Conservation (phyloP, 805 yeast species). For the Torulaspora franciscae region DNA sequence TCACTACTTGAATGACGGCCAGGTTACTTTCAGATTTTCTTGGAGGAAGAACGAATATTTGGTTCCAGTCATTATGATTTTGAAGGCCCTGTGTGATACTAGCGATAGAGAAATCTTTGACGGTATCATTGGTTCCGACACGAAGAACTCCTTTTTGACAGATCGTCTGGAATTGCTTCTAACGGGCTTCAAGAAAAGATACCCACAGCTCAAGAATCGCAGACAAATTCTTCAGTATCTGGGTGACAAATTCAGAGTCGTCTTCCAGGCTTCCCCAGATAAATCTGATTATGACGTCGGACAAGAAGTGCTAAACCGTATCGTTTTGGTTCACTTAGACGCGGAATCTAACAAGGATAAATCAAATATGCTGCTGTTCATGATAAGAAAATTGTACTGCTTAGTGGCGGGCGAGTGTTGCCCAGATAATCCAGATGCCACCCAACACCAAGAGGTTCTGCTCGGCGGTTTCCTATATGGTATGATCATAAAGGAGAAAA, state of each 20-base stretch:
- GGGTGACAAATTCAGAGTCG: slow-evolving; percentile 94
- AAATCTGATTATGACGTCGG: slow-evolving; percentile 89
- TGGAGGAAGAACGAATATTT: slow-evolving; percentile 96
- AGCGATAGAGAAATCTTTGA: slow-evolving; percentile 94
- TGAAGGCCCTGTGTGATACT: slow-evolving; percentile 85
- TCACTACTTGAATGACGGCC: slow-evolving; percentile 93
- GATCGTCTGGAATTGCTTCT: slow-evolving; percentile 94
- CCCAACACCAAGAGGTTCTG: slow-evolving; percentile 95
- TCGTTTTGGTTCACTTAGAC: slow-evolving; percentile 82
- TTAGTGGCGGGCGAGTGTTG: slow-evolving; percentile 95
- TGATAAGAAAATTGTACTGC: slow-evolving; percentile 92
- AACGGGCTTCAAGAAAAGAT: slow-evolving; percentile 79
- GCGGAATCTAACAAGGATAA: slow-evolving; percentile 61
- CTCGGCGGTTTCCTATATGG: slow-evolving; percentile 95
- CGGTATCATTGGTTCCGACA: slow-evolving; percentile 89
- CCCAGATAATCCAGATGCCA: slow-evolving; percentile 98
- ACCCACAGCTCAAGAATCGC: slow-evolving; percentile 59
- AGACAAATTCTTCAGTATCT: slow-evolving; percentile 88
- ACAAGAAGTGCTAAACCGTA: slow-evolving; percentile 69
- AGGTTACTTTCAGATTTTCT: slow-evolving; percentile 91
- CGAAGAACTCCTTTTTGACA: slow-evolving; percentile 84
- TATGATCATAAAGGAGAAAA: slow-evolving; percentile 92
- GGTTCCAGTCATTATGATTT: slow-evolving; percentile 86
- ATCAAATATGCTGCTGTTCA: slow-evolving; percentile 80
- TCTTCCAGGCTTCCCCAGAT: slow-evolving; percentile 83